A percentile compares a stretch with the other conserved stretches of the same genome.
phyloP scores from a whole-genome alignment of 768 basidiomycete species.

The Lactarius vividus region DNA sequence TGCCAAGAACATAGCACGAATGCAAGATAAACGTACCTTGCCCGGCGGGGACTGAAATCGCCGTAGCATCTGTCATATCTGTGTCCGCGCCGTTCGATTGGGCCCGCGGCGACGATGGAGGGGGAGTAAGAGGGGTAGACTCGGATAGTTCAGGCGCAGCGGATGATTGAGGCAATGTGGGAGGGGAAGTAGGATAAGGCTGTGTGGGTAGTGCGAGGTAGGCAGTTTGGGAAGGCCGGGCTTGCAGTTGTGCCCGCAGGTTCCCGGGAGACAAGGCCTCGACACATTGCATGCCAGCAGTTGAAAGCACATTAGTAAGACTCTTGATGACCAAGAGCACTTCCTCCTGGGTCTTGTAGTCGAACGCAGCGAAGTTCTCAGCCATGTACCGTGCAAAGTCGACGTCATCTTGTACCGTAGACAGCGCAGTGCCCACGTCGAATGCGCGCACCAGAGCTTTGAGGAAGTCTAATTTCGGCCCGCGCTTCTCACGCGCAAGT shows the following conservation, averaged over 20 bases:
- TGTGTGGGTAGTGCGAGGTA: not conserved
- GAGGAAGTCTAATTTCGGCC: constrained; percentile 80
- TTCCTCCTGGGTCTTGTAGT: constrained; percentile 96
- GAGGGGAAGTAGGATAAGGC: not conserved
- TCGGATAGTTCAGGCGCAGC: not conserved
- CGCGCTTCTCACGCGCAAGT: constrained; percentile 88
- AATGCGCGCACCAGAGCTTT: constrained; percentile 80
- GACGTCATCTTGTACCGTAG: constrained; percentile 73
- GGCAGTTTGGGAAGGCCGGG: constrained; percentile 17
- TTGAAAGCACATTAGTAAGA: constrained; percentile 72
- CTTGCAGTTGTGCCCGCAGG: constrained; percentile 59
- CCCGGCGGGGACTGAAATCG: not conserved
- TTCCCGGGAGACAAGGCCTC: constrained; percentile 71
- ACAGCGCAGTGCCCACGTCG: constrained; percentile 59
- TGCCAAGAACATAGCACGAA: not conserved
- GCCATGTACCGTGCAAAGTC: constrained; percentile 90
- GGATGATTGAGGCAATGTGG: not conserved
- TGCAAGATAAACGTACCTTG: constrained; percentile 2
- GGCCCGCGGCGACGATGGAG: not conserved
- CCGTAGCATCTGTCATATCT: not conserved
- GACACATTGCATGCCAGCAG: constrained; percentile 77
- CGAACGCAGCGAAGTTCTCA: constrained; percentile 88
- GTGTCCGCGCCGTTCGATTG: not conserved
- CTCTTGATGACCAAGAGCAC: constrained; percentile 79
- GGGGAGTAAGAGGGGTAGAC: not conserved